Percentiles rank a stretch among this genome's conserved stretches.
Conservation (phyloP, 1,139 yeast genomes). For the Schwanniomyces etchellsii region DNA sequence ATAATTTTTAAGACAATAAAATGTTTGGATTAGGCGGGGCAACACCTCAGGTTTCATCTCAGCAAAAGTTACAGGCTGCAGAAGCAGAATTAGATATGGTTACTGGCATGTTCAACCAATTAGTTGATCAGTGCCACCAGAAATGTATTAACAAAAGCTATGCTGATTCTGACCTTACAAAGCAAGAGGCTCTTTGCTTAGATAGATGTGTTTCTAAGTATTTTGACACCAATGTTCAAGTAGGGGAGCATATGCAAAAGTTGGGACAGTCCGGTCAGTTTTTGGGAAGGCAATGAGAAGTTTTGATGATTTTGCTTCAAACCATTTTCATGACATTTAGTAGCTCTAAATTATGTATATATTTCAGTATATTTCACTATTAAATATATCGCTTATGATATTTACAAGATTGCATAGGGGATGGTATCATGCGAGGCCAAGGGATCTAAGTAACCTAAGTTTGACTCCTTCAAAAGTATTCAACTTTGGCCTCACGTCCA, state of each 20-base stretch:
- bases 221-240: conserved; percentile 93
- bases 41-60: conserved; percentile 66
- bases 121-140: conserved; percentile 77
- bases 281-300: conserved; percentile 39
- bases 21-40: conserved; percentile 84
- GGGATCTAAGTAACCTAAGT: conserved; percentile 54
- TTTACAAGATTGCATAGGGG: not conserved
- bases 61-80: conserved; percentile 64
- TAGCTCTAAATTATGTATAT: conserved; percentile 1
- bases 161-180: conserved; percentile 71
- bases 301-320: conserved; percentile 1
- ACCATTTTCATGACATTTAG: not conserved
- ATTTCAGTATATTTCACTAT: not conserved
- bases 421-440: conserved; percentile 33
- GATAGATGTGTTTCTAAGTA: conserved; percentile 98
- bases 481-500: conserved; percentile 90
- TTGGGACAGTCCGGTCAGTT: conserved; percentile 56
- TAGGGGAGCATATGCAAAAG: conserved; percentile 86
- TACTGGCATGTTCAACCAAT: conserved; percentile 92
- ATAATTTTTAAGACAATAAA: no score
- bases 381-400: not conserved
- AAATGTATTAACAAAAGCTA: conserved; percentile 75
- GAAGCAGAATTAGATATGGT: conserved; percentile 97
- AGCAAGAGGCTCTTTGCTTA: conserved; percentile 83
- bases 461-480: conserved; percentile 75